phyloP scores from a whole-genome alignment of 176 grass and related monocot species.

The Puccinellia tenuiflora region DNA sequence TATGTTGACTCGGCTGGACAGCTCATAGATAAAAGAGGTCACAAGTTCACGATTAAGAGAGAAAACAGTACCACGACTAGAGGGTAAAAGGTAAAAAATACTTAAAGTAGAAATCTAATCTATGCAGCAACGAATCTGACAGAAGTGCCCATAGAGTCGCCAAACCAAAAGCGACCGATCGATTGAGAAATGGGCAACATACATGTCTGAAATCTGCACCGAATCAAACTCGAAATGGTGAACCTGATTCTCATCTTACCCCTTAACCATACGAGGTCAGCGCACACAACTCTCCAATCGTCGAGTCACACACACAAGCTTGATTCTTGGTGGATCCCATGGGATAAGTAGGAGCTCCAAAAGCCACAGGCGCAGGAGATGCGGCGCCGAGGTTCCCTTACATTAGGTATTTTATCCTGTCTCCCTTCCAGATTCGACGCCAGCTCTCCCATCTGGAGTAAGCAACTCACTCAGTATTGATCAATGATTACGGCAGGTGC shows the following conservation, averaged over 20 bases:
- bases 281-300: background rate
- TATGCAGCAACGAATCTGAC: too few species aligned
- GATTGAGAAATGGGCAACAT: too few species aligned
- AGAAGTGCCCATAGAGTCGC: too few species aligned
- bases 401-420: background rate
- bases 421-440: background rate
- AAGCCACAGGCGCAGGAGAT: background rate
- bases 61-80: too few species aligned
- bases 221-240: background rate
- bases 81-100: too few species aligned
- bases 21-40: too few species aligned
- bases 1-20: too few species aligned
- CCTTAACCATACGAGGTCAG: background rate
- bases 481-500: background rate
- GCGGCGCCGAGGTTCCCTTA: conserved; percentile 19
- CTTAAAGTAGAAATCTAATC: too few species aligned
- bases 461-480: background rate
- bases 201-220: background rate
- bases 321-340: conserved; percentile 47
- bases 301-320: background rate
- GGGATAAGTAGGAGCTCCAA: conserved; percentile 17
- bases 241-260: background rate
- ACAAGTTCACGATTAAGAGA: too few species aligned
- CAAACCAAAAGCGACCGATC: too few species aligned
- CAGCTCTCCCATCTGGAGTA: background rate